Base-by-base conservation (phyloP, 495 filamentous ascomycete species). In the Durotheca rogersii region DNA sequence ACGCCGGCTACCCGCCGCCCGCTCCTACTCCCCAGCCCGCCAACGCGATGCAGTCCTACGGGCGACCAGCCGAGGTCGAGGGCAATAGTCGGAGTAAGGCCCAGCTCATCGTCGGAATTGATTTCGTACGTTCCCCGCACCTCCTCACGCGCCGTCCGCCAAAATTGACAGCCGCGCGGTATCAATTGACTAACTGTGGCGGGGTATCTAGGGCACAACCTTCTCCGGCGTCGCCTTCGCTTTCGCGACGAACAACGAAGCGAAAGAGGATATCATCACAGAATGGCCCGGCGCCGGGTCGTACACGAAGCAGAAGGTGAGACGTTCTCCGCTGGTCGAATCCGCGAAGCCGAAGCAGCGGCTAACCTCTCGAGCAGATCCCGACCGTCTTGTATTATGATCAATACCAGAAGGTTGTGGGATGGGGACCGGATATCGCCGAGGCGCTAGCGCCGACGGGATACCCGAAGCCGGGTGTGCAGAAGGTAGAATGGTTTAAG, bases 401-500 rank as follows among this genome's bases (percentile, higher is more conserved):
- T 54, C 82, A 86, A 64, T 85, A 87, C 58, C 84, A 87, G 60
- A 85, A 88, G 62, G 84, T 88, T 41, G 84, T 88, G 3, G 84
- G 84, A 55, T 88, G 84, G 84, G 84, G 84, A 35, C 84, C 84
- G 39, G 84, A 88, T 68, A 87, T 88, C 51, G 84, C 84, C 21
- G 84, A 88, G 67, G 84, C 84, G 34, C 72, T 88, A 41, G 84
- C 84, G 34, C 84, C 84, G 19, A 87, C 84, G 21, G 84, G 84
- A 40, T 87, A 87, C 65, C 84, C 84, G 42, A 88, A 87, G 71
- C 82, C 82, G 6, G 84, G 84, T 49, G 84, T 88, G 49, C 84
- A 88, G 60, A 88, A 87, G 69, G 84, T 88, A 6, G 84, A 88
- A 58, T 88, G 84, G 84, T 87, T 88, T 74, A 88, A 88, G 72